Evolutionary conservation across 83 land plant species (phyloP), one percentile per base, ranked within the genome.

Genomic region (Thuja plicata): DNA sequence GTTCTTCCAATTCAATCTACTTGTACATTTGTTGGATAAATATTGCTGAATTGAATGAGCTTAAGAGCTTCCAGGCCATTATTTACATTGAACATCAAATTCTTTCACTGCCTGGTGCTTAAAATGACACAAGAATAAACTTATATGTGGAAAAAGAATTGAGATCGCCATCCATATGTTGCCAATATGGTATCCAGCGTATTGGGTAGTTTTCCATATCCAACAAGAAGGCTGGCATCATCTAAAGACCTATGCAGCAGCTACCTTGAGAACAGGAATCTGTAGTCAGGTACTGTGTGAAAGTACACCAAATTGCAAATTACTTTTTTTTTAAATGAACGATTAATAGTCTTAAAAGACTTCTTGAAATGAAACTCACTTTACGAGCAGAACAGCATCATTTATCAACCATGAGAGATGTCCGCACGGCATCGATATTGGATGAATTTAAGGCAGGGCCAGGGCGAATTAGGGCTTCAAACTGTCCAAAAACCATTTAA

Each of bases 361-460:
- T 82, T 82, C 11, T 46, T 81, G 54, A 46, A 45, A 82, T 45
- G 34, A 46, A 46, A n/a, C 32, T 41, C 15, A 17, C 85, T 82
- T 43, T 46, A 41, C 17, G 12, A 82, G 54, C 85, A 82, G 17
- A 41, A 7, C n/a, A 41, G 43, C 30, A 80, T 80, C 27, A 80
- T 24, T 80, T 41, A 38, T 80, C 40, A 40, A 19, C 83, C 16
- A n/a, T 82, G 12, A 45, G 85, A 82, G 85, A 82, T 82, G 85
- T 12, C 85, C 54, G n/a, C 30, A n/a, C 32, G 24, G n/a, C 85
- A 21, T n/a, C n/a, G n/a, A 82, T 82, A 46, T 82, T 27, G 85
- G 55, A 46, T 27, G 52, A 82, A 32, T 82, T 27, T 24, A 46
- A 11, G 85, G 85, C 35, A 46, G 11, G 34, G 15, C 32, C 30